Evolutionary conservation across 2,329 filamentous ascomycete genomes (phyloP), one percentile per base, ranked within the genome.

Genomic region (Mariannaea sp.): DNA sequence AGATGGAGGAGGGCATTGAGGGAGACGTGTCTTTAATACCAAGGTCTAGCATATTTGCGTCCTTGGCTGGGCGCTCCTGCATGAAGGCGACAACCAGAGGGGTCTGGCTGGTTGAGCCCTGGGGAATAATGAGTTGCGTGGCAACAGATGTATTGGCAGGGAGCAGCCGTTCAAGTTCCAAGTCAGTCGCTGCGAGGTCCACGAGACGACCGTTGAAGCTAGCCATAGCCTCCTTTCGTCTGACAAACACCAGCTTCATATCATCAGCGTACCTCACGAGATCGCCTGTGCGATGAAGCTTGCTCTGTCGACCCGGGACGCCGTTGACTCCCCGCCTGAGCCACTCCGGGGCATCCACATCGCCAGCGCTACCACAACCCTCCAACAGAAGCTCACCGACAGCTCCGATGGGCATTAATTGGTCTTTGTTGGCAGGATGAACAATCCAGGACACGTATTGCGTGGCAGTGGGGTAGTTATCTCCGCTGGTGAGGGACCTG

Each of bases 331-430:
- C 65, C 7, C 47, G 39, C 4, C 53, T 56, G n/a, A 67, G 56
- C 65, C 65, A 67, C 19, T 56, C 60, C 0, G 65, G 65, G 5
- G 60, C 40, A 13, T 61, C 53, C 1, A 43, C 32, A 39, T 65
- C 50, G 0, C 22, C 51, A 13, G 29, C 43, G 0, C 59, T 51
- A 1, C 24, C 49, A 0, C 17, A 24, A 2, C 73, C 73, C 44
- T 73, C 74, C 6, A 79, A 57, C 1, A 74, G 62, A 24, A 76
- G 64, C 52, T 76, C 73, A 16, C 71, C 71, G 1, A 65, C 53
- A 1, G 59, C 57, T 19, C 71, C 71, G 2, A 73, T 56, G 0
- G 70, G 69, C 33, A 66, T 54, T 3, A 73, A 62, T 0, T 58
- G 36, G 24, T 61, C 49, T 16, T 58, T 42, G 4, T 70, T 63